Evolutionary conservation across 768 basidiomycete genomes (phyloP), one percentile per base, ranked within the genome.

Genomic region (Kwoniella pini): DNA sequence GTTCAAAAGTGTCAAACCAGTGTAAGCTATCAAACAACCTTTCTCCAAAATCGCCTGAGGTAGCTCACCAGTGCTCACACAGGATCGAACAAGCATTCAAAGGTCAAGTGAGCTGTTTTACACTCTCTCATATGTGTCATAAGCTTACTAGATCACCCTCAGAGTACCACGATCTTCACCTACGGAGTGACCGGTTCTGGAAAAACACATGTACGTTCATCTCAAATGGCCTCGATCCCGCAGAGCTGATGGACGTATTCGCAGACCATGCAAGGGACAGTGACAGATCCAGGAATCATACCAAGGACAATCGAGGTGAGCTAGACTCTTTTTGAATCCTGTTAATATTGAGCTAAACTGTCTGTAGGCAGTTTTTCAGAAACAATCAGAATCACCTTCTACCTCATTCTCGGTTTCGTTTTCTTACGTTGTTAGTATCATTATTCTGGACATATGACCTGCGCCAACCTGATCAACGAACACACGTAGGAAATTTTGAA

Each of bases 181-280:
- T 93, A 93, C 77, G 91, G 91, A 6, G 90, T 92, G 12, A 93
- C 90, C 10, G 91, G 89, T 1, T 90, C 88, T 4, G 91, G 91
- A 17, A 93, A 92, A 81, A 94, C 91, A 24, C 54, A 67, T 48
- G 64, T 64, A 15, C 49, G 54, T 48, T 17, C 30, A 33, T 0
- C 44, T 53, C 24, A 22, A 27, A 21, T 15, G 13, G n/a, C 6
- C 19, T 4, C 15, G 28, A 33, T 17, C 33, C 51, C 15, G 49
- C 4, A 24, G 36, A 10, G 50, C 54, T 52, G 27, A 40, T 22
- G 53, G 44, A 38, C 40, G 54, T 10, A 3, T 28, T 6, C n/a
- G 19, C 85, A 91, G 76, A 95, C 92, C 0, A 94, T 95, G 89
- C 91, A 93, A 79, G 91, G 91, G 36, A 85, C 82, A 6, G 82